A percentile compares a stretch with the other conserved stretches of the same genome.
Conservation (phyloP, 2,329 filamentous ascomycete species). For the Hypoxylon sp. region DNA sequence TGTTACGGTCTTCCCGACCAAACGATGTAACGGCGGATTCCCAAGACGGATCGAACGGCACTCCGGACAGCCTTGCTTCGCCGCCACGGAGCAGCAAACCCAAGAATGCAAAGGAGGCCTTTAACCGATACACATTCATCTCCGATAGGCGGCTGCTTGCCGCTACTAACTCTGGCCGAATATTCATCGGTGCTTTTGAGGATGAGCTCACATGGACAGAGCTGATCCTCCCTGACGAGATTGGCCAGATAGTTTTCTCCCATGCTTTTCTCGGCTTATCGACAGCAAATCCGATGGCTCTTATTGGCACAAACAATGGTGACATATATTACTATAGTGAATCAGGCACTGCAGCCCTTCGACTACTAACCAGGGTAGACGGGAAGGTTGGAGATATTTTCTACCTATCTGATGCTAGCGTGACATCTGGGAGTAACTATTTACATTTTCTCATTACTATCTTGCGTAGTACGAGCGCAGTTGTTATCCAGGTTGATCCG, state of each 20-base stretch:
- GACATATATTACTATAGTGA: slow-evolving; percentile 63
- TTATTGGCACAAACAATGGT: slow-evolving; percentile 67
- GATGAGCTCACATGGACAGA: slow-evolving; percentile 60
- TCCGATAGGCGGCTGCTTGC: slow-evolving; percentile 67
- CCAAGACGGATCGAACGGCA: slow-evolving; percentile 45
- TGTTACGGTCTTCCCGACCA: slow-evolving; percentile 41
- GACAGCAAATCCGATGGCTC: slow-evolving; percentile 55
- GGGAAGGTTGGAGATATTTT: slow-evolving; percentile 69
- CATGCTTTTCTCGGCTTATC: slow-evolving; percentile 65
- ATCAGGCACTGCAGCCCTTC: slow-evolving; percentile 48
- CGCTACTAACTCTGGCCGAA: slow-evolving; percentile 72
- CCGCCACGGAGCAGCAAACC: slow-evolving; percentile 42
- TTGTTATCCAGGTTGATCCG: slow-evolving; percentile 59
- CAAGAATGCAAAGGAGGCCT: slow-evolving; percentile 61
- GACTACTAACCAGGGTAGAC: slow-evolving; percentile 58
- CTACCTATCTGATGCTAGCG: slow-evolving; percentile 54
- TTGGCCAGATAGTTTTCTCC: slow-evolving; percentile 59
- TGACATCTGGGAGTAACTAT: background rate
- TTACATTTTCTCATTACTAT: slow-evolving; percentile 62
- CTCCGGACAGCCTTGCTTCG: slow-evolving; percentile 12
- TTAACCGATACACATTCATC: slow-evolving; percentile 76
- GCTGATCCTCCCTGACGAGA: slow-evolving; percentile 55
- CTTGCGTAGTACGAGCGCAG: slow-evolving; percentile 62
- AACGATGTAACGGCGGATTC: slow-evolving; percentile 21
- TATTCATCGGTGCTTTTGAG: slow-evolving; percentile 65